phyloP scores from a whole-genome alignment of 345 rosid genomes.

The Eucalyptus cladocalyx region DNA sequence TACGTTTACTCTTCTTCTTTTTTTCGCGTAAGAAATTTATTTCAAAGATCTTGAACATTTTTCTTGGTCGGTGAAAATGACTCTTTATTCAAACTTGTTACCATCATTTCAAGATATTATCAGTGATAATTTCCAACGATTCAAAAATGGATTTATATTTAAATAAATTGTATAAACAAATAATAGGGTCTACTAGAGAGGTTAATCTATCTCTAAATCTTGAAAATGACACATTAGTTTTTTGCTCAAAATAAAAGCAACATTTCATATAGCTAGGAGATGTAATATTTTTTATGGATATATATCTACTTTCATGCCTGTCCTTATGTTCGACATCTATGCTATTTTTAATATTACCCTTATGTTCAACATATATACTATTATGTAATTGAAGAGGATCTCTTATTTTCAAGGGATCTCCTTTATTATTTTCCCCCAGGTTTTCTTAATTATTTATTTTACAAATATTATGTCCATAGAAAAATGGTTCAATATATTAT shows the following conservation, averaged over 20 bases:
- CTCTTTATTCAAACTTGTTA: neutral
- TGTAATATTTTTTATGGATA: neutral
- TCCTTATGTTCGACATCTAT: neutral
- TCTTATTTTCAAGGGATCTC: neutral
- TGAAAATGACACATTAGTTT: neutral
- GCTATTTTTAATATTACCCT: neutral
- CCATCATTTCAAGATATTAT: neutral
- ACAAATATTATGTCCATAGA: neutral
- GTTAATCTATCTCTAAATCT: neutral
- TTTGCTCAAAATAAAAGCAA: neutral
- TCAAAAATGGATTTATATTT: neutral
- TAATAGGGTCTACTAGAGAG: neutral
- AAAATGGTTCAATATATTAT: neutral
- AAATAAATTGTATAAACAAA: neutral
- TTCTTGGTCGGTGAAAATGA: neutral
- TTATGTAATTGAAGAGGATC: neutral
- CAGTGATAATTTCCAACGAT: rapidly evolving
- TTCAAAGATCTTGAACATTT: neutral
- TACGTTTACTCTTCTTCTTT: neutral
- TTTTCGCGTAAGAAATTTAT: neutral
- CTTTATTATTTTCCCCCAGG: neutral
- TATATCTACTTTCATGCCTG: neutral
- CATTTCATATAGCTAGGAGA: neutral
- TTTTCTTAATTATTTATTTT: neutral
- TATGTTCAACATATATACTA: neutral